Conservation (phyloP, 306 rosid genomes). For the Cercis canadensis region DNA sequence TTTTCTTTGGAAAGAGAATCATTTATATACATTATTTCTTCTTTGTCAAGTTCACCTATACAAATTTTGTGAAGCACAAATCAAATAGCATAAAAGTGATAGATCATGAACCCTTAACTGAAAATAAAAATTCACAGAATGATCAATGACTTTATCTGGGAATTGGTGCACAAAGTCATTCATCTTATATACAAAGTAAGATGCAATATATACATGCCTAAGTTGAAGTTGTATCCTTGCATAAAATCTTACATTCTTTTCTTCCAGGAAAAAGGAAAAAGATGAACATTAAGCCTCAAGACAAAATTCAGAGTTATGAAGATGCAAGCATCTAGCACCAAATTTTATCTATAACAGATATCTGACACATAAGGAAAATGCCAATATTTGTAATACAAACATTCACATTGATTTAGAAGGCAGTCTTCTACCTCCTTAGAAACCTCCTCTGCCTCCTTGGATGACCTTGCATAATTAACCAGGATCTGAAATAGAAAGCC, state of each 20-base stretch:
- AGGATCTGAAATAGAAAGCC: constrained; percentile 62
- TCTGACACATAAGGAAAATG: constrained; percentile 8
- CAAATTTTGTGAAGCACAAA: constrained; percentile 26
- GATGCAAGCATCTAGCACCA: constrained; percentile 14
- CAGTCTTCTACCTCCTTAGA: constrained; percentile 71
- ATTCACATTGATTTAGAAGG: not conserved
- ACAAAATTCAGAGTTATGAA: constrained; percentile 3
- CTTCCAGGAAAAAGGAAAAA: not conserved
- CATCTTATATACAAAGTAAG: not conserved
- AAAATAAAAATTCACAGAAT: not conserved
- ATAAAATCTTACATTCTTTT: not conserved
- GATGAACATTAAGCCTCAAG: not conserved
- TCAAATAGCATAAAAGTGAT: not conserved
- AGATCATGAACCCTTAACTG: not conserved
- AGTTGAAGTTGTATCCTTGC: constrained; percentile 3
- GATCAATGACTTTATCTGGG: constrained; percentile 16
- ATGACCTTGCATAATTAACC: constrained; percentile 90
- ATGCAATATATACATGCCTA: not conserved
- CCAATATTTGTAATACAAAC: not conserved
- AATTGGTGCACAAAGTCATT: constrained; percentile 1
- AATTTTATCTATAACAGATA: constrained; percentile 19
- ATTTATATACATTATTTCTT: not conserved
- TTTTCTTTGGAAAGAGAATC: not conserved
- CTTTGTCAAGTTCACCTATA: constrained; percentile 12
- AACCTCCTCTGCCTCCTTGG: constrained; percentile 95